Conservation (phyloP, 2,329 filamentous ascomycete species). For the Leptographium lundbergii region DNA sequence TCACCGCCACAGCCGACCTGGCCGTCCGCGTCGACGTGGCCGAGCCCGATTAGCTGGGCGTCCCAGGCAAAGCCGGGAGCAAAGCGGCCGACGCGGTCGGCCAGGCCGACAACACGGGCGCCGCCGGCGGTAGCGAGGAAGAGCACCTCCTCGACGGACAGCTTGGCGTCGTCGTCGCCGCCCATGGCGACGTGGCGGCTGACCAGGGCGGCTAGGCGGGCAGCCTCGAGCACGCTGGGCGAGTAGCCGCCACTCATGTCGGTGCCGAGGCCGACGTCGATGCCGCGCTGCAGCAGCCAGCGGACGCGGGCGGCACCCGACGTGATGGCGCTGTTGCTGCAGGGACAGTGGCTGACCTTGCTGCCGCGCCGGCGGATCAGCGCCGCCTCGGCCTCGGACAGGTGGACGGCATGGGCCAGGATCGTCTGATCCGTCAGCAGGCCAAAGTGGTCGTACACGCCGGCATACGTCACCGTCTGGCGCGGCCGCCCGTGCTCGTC, state of each 20-base stretch:
- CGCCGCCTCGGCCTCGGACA: constrained; percentile 51
- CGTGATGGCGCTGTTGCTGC: constrained; percentile 71
- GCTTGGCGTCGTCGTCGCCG: constrained; percentile 41
- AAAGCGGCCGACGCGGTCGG: constrained; percentile 62
- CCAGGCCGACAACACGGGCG: constrained; percentile 66
- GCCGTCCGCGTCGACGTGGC: constrained; percentile 30
- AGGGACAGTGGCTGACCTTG: constrained; percentile 76
- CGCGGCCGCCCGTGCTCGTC: neutral
- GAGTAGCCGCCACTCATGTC: constrained; percentile 85
- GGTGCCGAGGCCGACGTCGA: constrained; percentile 77
- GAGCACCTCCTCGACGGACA: constrained; percentile 76
- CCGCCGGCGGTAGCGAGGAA: constrained; percentile 84
- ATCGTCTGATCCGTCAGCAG: constrained; percentile 64
- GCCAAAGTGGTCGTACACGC: constrained; percentile 63
- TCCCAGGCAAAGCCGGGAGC: constrained; percentile 84
- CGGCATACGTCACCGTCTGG: constrained; percentile 45
- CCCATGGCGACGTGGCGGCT: constrained; percentile 57
- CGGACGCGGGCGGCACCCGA: constrained; percentile 68
- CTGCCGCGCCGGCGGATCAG: constrained; percentile 48
- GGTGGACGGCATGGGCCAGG: constrained; percentile 73
- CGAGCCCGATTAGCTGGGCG: constrained; percentile 67
- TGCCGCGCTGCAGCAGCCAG: constrained; percentile 57
- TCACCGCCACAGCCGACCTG: constrained; percentile 9
- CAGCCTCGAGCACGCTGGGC: constrained; percentile 70
- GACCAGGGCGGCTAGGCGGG: constrained; percentile 66